Percentiles rank a stretch among this genome's conserved stretches.
Conservation (phyloP, 2,329 filamentous ascomycete species). For the Aspergillus aculeatinus region DNA sequence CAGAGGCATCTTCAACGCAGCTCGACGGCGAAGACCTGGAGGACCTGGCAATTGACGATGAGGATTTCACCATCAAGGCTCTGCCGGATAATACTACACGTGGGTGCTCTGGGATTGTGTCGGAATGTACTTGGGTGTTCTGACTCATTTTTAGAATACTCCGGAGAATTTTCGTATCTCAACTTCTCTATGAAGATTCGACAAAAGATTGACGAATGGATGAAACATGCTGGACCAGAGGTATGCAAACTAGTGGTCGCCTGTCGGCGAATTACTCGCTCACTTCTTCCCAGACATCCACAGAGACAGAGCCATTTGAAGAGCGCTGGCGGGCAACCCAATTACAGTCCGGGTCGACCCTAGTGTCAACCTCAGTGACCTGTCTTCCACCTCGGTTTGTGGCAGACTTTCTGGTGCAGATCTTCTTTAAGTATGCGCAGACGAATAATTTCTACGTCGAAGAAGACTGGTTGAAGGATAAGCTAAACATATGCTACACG, state of each 20-base stretch:
- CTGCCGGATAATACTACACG: slow-evolving; percentile 42
- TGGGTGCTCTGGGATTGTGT: slow-evolving; percentile 21
- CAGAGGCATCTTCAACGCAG: slow-evolving; percentile 28
- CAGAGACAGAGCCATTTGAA: slow-evolving; percentile 41
- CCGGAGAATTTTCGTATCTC: slow-evolving; percentile 47
- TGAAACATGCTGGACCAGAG: slow-evolving; percentile 39
- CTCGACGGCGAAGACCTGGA: slow-evolving; percentile 38
- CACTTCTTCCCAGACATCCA: slow-evolving; percentile 28
- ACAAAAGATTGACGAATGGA: slow-evolving; percentile 45
- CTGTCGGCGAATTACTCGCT: slow-evolving; percentile 1
- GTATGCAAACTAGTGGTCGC: slow-evolving; percentile 19
- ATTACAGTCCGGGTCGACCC: slow-evolving; percentile 41
- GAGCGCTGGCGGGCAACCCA: slow-evolving; percentile 46
- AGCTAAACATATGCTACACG: slow-evolving; percentile 40
- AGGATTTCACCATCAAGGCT: slow-evolving; percentile 42
- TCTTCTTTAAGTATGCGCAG: slow-evolving; percentile 46
- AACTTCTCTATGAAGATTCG: slow-evolving; percentile 47
- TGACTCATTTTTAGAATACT: slow-evolving; percentile 38
- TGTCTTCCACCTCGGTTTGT: slow-evolving; percentile 46
- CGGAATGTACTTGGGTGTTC: neutral
- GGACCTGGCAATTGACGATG: slow-evolving; percentile 43
- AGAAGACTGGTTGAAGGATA: slow-evolving; percentile 42
- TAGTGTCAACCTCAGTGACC: slow-evolving; percentile 38
- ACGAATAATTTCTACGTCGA: slow-evolving; percentile 48
- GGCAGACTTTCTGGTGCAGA: slow-evolving; percentile 43